Conservation (phyloP, 2,329 filamentous ascomycete species). For the Monilinia fructigena region DNA sequence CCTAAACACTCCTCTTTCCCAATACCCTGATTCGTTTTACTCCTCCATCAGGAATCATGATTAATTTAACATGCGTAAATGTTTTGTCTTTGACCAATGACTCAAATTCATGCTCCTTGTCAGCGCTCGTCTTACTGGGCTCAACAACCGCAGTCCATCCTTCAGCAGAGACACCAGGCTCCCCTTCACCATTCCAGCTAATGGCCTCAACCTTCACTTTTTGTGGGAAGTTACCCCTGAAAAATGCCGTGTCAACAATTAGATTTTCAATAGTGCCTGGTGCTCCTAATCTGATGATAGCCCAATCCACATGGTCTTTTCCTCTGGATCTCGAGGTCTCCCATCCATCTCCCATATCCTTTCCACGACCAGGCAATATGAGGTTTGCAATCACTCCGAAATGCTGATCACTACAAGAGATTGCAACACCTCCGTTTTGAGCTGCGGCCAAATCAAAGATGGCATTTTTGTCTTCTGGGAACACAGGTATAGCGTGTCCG, state of each 20-base stretch:
- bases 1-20: constrained; percentile 52
- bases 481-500: constrained; percentile 72
- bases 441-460: constrained; percentile 75
- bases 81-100: constrained; percentile 54
- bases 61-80: constrained; percentile 80
- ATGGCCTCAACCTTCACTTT: constrained; percentile 67
- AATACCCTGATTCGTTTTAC: constrained; percentile 83
- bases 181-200: constrained; percentile 52
- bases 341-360: constrained; percentile 88
- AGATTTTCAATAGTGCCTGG: constrained; percentile 63
- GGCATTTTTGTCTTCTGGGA: constrained; percentile 62
- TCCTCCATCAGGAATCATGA: constrained; percentile 87
- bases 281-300: constrained; percentile 71
- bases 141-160: constrained; percentile 66
- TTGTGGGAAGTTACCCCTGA: constrained; percentile 80
- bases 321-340: constrained; percentile 74
- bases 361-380: constrained; percentile 72
- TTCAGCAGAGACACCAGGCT: constrained; percentile 55
- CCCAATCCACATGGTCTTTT: constrained; percentile 75
- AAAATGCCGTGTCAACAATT: constrained; percentile 78
- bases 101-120: constrained; percentile 68
- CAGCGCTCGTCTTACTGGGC: constrained; percentile 68
- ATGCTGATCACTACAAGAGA: constrained; percentile 78
- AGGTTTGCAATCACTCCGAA: constrained; percentile 81
- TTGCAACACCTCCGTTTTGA: constrained; percentile 73